Percentiles rank a stretch among this genome's conserved stretches.
Evolutionary conservation across 768 basidiomycete species (phyloP).

Genomic region (Lactarius sp.): DNA sequence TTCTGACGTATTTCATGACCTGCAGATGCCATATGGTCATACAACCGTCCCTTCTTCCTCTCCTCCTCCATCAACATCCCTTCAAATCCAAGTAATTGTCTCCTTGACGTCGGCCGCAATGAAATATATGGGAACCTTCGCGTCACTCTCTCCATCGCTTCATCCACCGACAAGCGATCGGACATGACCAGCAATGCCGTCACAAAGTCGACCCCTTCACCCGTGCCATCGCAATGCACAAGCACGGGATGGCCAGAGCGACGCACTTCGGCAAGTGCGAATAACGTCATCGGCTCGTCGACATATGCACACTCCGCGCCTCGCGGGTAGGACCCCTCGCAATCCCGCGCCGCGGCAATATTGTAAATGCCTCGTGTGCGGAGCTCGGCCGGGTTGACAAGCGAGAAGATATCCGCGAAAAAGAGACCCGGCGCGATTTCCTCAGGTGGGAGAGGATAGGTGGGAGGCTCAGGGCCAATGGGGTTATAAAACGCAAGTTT

Average conservation of each 20-base stretch:
- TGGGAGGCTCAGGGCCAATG: constrained; percentile 14
- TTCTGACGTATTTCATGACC: constrained; percentile 14
- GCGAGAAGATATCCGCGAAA: constrained; percentile 21
- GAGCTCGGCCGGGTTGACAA: constrained; percentile 16
- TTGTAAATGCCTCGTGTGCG: constrained; percentile 12
- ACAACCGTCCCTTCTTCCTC: constrained; percentile 14
- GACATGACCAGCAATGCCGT: constrained; percentile 16
- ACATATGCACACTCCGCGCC: constrained; percentile 18
- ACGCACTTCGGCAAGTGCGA: constrained; percentile 19
- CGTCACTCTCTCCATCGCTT: constrained; percentile 3
- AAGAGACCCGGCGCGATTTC: constrained; percentile 15
- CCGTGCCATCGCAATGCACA: constrained; percentile 21
- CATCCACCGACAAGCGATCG: constrained; percentile 16
- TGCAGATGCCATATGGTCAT: constrained; percentile 14
- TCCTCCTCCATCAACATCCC: constrained; percentile 21
- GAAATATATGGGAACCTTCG: constrained; percentile 15
- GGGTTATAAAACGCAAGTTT: constrained; percentile 10
- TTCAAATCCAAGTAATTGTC: constrained; percentile 13
- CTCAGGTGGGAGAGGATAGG: constrained; percentile 15
- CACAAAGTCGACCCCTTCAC: constrained; percentile 20
- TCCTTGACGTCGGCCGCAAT: constrained; percentile 7
- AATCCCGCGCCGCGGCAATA: constrained; percentile 14
- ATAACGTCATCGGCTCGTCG: constrained; percentile 19
- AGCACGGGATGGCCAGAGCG: constrained; percentile 17
- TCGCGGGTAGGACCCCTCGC: constrained; percentile 16